phyloP scores from a whole-genome alignment of 1,139 yeast species.

The Saccharomyces hybrid region DNA sequence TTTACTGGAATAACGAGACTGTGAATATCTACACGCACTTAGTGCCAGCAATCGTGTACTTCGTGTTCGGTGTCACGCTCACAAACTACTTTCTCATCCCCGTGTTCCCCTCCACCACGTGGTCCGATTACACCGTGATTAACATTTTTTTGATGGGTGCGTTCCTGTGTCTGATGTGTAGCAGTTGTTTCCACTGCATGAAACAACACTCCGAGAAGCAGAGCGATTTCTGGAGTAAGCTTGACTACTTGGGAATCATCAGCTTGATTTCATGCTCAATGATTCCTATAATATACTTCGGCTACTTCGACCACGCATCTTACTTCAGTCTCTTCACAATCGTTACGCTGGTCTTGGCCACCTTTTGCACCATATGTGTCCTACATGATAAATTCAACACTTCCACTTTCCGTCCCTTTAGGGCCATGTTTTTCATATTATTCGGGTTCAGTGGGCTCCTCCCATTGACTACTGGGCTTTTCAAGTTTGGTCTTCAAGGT shows the following conservation, averaged over 20 bases:
- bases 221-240: slow-evolving; percentile 57
- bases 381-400: slow-evolving; percentile 59
- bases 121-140: slow-evolving; percentile 40
- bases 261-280: slow-evolving; percentile 69
- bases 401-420: slow-evolving; percentile 59
- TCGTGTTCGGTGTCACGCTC: slow-evolving; percentile 30
- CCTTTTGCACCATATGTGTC: slow-evolving; percentile 56
- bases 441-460: slow-evolving; percentile 75
- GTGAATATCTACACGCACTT: slow-evolving; percentile 76
- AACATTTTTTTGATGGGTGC: slow-evolving; percentile 46
- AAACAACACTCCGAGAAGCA: slow-evolving; percentile 63
- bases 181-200: slow-evolving; percentile 70
- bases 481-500: slow-evolving; percentile 38
- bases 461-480: slow-evolving; percentile 56
- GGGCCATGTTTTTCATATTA: slow-evolving; percentile 70
- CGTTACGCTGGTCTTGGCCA: slow-evolving; percentile 50
- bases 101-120: slow-evolving; percentile 40
- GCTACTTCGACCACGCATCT: slow-evolving; percentile 47
- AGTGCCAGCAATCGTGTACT: slow-evolving; percentile 49
- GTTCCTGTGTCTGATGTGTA: slow-evolving; percentile 55
- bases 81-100: slow-evolving; percentile 32
- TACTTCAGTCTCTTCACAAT: slow-evolving; percentile 41
- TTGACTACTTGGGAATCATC: slow-evolving; percentile 84
- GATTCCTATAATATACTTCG: slow-evolving; percentile 62
- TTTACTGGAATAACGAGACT: slow-evolving; percentile 74